Base-by-base conservation (phyloP, 2,329 filamentous ascomycete species). In the Clonostachys chloroleuca region DNA sequence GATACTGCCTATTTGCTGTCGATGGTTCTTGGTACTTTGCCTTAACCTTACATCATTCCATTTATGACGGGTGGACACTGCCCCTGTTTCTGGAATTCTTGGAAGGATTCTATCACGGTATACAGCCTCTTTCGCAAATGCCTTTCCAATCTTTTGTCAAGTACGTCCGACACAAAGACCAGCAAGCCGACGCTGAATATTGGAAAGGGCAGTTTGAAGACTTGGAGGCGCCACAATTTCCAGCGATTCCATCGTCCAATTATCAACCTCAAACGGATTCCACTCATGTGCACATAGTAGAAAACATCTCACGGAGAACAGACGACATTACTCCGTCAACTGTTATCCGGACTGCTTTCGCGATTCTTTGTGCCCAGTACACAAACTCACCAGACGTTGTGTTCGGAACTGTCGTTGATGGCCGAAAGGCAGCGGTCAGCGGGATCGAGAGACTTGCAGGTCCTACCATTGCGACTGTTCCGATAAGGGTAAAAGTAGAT, bases 391-490 rank as follows among this genome's bases (percentile, higher is more conserved):
- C 49, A 5, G 57, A 58, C 43, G 49, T 64, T 0, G 34, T 55
- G 1, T 65, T 63, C 41, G 62, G 59, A 2, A 50, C 51, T 8
- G 55, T 56, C 2, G 47, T 60, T 1, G 58, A 56, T 1, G 64
- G 64, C 9, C 57, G 63, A 2, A 53, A 58, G 12, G 55, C 58
- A 6, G 49, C 54, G 3, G 45, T 67, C 2, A 34, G 40, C 2
- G 57, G 55, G 8, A 52, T 66, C 1, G 55, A 56, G 7, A 47
- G 53, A 3, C 56, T 64, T 5, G 46, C 54, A 5, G 63, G 60
- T 1, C 63, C 63, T 5, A 58, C 58, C 1, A 61, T 67, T 30
- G 55, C 58, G 12, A 62, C 59, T 4, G 51, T 65, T 1, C 62
- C 62, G 6, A 42, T 62, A 2, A 51, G 59, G 12, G 43, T 60